Evolutionary conservation across 2,329 filamentous ascomycete genomes (phyloP), one percentile per base, ranked within the genome.

Genomic region (Alternaria solani): DNA sequence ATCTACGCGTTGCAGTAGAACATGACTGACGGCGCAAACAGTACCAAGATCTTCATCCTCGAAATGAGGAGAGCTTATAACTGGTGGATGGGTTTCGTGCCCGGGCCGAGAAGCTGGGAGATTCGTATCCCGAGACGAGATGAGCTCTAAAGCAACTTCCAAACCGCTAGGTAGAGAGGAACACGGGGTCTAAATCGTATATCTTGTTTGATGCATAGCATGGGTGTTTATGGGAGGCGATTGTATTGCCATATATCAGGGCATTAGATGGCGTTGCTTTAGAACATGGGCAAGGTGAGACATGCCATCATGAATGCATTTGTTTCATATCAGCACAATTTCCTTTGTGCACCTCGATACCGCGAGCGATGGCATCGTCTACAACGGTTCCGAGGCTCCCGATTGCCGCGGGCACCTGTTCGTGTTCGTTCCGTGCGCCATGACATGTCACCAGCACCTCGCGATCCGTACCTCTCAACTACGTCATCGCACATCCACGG

Each of bases 51-150:
- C 43, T 62, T 82, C 16, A 66, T 85, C 26, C 75, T 84, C 5
- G 89, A 91, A 72, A 57, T 82, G 7, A 79, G 78, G 26, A 82
- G 88, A 39, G 66, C 87, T 28, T 90, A 86, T 81, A 82, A 85
- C 54, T 89, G 81, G 72, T 91, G 87, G 84, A 76, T 90, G 41
- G 89, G 89, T n/a, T 74, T 87, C 59, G 85, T 86, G 14, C 83
- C 89, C 4, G 81, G 82, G 26, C 83, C 84, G 20, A 80, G 87
- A 44, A 81, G 78, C 20, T 90, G 88, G 88, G 81, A 82, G 68
- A 75, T 87, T 25, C 72, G 78, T 53, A 65, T 72, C 39, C 75
- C 75, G 7, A 63, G 63, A 26, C 61, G 58, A 7, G 66, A 75
- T 39, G 75, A 78, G 62, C 55, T 78, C 0, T 78, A 49, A 69